These are phyloP conservation scores for Whalleya microplaca DNA, from an alignment of 2,329 filamentous ascomycete species.

Conservation along the genomic window DNA sequence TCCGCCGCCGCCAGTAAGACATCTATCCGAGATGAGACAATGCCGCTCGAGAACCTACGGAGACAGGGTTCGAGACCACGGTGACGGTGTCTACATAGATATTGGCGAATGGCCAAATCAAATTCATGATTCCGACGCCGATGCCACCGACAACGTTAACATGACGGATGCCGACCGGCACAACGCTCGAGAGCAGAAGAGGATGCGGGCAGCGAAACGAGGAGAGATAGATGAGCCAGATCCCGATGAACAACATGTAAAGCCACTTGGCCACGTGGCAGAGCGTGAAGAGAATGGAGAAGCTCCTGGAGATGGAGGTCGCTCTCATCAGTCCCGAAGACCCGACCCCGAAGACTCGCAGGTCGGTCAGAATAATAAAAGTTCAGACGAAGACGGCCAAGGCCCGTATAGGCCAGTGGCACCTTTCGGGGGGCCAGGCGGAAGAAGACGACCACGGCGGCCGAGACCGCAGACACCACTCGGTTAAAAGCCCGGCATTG, in stretches of 20 bases:
- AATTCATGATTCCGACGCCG: not conserved
- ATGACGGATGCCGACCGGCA: not conserved
- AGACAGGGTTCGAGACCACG: slow-evolving; percentile 2
- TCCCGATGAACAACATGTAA: not conserved
- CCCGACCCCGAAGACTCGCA: not conserved
- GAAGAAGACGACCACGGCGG: slow-evolving; percentile 17
- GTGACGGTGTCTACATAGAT: slow-evolving; percentile 1
- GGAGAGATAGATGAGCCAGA: not conserved
- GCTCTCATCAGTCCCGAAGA: not conserved
- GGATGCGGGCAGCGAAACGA: not conserved
- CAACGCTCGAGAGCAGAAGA: not conserved
- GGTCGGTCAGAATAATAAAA: not conserved
- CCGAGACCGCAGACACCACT: slow-evolving; percentile 12
- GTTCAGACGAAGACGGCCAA: slow-evolving; percentile 1
- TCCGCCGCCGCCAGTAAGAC: not conserved
- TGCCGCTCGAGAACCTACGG: not conserved
- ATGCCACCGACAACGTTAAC: not conserved
- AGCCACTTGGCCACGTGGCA: not conserved
- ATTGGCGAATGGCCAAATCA: slow-evolving; percentile 7
- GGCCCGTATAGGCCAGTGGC: slow-evolving; percentile 9
- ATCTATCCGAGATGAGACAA: not conserved
- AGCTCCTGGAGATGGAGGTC: not conserved
- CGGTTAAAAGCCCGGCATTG: not conserved
- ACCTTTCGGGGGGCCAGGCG: slow-evolving; percentile 12
- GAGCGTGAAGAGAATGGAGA: slow-evolving; percentile 1